phyloP scores from a whole-genome alignment of 2,329 filamentous ascomycete species.

The Camillea tinctor region DNA sequence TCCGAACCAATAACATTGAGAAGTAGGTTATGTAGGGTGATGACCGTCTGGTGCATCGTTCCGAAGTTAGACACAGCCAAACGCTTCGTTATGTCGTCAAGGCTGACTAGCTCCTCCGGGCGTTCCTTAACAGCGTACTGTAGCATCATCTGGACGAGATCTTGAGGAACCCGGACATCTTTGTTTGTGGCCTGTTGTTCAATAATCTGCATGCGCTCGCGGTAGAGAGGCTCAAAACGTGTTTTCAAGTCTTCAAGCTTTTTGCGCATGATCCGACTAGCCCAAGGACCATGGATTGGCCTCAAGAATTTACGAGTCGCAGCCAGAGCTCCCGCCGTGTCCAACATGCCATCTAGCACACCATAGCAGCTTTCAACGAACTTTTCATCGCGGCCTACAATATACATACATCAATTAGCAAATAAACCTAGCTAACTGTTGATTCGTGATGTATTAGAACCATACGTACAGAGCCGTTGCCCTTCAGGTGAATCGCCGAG shows the following conservation, averaged over 20 bases:
- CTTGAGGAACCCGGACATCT: constrained; percentile 31
- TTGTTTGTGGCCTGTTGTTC: constrained; percentile 16
- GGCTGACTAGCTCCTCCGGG: constrained; percentile 34
- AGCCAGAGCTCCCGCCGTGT: constrained; percentile 33
- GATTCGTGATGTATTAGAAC: constrained; percentile 1
- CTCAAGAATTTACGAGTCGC: constrained; percentile 32
- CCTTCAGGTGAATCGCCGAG: constrained; percentile 27
- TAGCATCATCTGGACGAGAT: constrained; percentile 43
- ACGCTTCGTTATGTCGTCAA: constrained; percentile 32
- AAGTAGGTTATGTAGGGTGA: constrained; percentile 40
- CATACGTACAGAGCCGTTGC: constrained; percentile 30
- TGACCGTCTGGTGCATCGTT: constrained; percentile 40
- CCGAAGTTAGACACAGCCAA: constrained; percentile 36
- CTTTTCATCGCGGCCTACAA: constrained; percentile 32
- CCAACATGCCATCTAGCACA: constrained; percentile 33
- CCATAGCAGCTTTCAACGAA: constrained; percentile 32
- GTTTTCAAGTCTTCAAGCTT: constrained; percentile 28
- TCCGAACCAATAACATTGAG: constrained; percentile 43
- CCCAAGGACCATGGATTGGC: constrained; percentile 31
- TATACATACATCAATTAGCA: neutral
- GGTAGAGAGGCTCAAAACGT: constrained; percentile 23
- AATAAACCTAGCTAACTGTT: neutral
- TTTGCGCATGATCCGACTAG: constrained; percentile 20
- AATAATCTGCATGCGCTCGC: constrained; percentile 18
- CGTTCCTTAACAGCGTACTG: constrained; percentile 38